Conservation (phyloP, 768 basidiomycete species). For the Agrocybe pediades region DNA sequence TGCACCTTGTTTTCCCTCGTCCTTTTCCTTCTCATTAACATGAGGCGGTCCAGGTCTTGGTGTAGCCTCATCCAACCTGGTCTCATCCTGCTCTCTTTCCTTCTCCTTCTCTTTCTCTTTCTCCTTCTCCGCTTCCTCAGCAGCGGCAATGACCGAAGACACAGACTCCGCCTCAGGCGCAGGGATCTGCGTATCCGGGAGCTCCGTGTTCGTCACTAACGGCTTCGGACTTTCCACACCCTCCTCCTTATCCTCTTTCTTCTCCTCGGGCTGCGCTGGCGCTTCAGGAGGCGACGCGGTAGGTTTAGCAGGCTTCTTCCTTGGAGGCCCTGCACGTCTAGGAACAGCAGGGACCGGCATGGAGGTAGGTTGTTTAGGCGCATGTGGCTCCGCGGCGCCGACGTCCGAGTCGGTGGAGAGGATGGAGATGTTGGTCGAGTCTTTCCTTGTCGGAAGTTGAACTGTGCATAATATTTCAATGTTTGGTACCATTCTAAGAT, state of each 20-base stretch:
- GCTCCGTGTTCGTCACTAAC: neutral
- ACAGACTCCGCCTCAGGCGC: neutral
- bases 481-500: neutral
- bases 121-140: neutral
- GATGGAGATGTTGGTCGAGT: slow-evolving; percentile 26
- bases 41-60: too few species aligned
- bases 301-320: slow-evolving; percentile 62
- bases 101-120: neutral
- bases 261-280: too few species aligned
- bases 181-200: neutral
- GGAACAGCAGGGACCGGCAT: slow-evolving; percentile 81
- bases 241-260: slow-evolving; percentile 18
- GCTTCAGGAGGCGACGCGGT: slow-evolving; percentile 22
- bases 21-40: too few species aligned
- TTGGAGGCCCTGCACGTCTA: slow-evolving; percentile 73
- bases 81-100: too few species aligned
- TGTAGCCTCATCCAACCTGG: too few species aligned
- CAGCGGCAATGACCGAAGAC: neutral
- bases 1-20: too few species aligned
- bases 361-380: slow-evolving; percentile 44
- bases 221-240: neutral
- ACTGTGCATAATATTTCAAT: slow-evolving; percentile 1
- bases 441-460: slow-evolving; percentile 21
- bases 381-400: too few species aligned
- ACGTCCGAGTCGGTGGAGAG: slow-evolving; percentile 27